Base-by-base conservation (phyloP, 73 alveolate species). In the Paramecium octaurelia region DNA sequence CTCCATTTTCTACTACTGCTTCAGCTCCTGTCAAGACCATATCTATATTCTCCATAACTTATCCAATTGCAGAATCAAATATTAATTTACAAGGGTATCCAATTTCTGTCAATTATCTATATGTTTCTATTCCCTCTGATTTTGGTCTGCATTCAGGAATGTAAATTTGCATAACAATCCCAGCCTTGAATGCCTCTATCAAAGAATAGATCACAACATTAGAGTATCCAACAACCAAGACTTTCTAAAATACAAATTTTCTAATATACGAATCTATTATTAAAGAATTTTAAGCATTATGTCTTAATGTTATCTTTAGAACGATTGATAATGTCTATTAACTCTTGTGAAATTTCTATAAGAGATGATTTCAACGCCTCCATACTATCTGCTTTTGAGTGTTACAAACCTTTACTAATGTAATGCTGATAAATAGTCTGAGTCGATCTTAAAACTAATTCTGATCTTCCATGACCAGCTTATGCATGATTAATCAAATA, bases 1-100 rank as follows among this genome's bases (percentile, higher is more conserved):
- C 99, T 69, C 99, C 99, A 88, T 96, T 98, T 93, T 98, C 99
- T 27, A 98, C 98, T 46, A 98, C 99, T 5, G 99, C 99, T 88
- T 96, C 99, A 8, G 99, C 99, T 10, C 99, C 99, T 16, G 96
- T 93, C 75, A 98, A 87, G 36, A 98, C 97, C 93, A 95, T 95
- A 88, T 98, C 99, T 12, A 98, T 95, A 29, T 97, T 92, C 64
- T 93, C 94, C 95, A 98, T 96, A 35, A 94, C 97, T 43, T 92
- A 70, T 10, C 97, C 99, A 6, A 98, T 96, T 11, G 99, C 98
- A 46, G 97, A 88, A 80, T 97, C 99, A 24, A 95, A 58, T 24
- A 98, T 97, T 18, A 97, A 77, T 85, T 93, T 95, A 59, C 97
- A 73, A 75, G 95, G 96, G 12, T 94, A 91, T 60, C 93, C 94